phyloP scores from a whole-genome alignment of 306 rosid genomes.

The Vigna reflexopilosa region DNA sequence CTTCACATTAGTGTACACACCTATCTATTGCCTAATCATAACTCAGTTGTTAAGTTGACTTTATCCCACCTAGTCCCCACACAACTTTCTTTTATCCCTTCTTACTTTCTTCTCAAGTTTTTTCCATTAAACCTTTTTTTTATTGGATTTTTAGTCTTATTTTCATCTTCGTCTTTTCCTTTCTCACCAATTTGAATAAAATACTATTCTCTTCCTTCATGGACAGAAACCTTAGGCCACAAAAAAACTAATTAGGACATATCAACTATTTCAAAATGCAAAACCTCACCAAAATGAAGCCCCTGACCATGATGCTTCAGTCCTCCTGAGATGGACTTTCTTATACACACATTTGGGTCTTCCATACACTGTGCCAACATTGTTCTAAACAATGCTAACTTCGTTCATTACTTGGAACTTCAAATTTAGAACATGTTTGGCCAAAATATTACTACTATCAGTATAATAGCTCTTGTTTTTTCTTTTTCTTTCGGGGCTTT shows the following conservation, averaged over 20 bases:
- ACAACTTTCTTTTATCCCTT: constrained; percentile 22
- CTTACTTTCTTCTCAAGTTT: constrained; percentile 41
- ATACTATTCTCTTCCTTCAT: neutral
- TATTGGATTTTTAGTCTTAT: no score
- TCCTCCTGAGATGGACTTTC: constrained; percentile 39
- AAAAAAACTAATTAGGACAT: constrained; percentile 41
- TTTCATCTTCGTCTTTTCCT: no score
- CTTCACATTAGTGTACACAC: constrained; percentile 21
- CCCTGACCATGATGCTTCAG: constrained; percentile 26
- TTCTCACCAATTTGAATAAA: no score
- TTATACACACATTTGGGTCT: constrained; percentile 12
- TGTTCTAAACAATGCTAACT: neutral
- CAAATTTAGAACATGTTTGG: neutral
- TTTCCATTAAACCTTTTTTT: neutral
- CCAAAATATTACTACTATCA: neutral
- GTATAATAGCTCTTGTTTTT: no score
- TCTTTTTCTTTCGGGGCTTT: neutral
- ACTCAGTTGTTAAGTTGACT: constrained; percentile 54
- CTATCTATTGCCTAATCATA: constrained; percentile 51
- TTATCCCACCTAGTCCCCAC: constrained; percentile 50
- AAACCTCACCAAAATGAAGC: constrained; percentile 47
- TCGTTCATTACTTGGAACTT: neutral
- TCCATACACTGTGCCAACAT: neutral
- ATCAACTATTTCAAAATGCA: constrained; percentile 41
- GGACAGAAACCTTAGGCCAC: constrained; percentile 26